phyloP scores from a whole-genome alignment of 2,329 filamentous ascomycete genomes.

The Neocucurbitaria cava region DNA sequence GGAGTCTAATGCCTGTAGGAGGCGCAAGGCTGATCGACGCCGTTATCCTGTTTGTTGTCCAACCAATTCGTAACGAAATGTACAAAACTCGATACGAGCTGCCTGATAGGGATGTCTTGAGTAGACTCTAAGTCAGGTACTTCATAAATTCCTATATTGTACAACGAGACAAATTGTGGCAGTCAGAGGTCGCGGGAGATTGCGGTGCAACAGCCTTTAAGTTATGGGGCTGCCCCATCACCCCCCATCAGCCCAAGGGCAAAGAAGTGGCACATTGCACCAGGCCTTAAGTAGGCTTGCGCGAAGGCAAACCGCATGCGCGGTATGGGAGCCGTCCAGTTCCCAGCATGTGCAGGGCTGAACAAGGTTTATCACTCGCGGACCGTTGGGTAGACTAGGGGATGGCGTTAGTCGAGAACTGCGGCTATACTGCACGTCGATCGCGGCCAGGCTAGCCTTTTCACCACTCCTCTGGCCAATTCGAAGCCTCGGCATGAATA shows the following conservation, averaged over 20 bases:
- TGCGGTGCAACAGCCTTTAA: not conserved
- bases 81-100: not conserved
- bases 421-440: not conserved
- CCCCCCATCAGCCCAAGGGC: not conserved
- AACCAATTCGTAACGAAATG: too few relatives aligned
- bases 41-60: not conserved
- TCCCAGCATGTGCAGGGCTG: not conserved
- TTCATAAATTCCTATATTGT: too few relatives aligned
- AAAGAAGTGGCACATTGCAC: not conserved
- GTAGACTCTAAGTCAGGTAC: too few relatives aligned
- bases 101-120: too few relatives aligned
- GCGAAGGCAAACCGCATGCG: not conserved
- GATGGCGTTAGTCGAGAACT: not conserved
- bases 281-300: not conserved
- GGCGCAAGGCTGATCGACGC: not conserved
- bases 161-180: too few relatives aligned
- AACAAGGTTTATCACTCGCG: not conserved
- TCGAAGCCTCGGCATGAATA: too few relatives aligned
- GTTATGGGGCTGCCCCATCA: too few relatives aligned
- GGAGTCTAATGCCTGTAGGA: too few relatives aligned
- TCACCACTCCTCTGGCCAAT: too few relatives aligned
- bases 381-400: not conserved
- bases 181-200: not conserved
- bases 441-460: not conserved
- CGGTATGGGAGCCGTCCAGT: not conserved